Conservation (phyloP, 441 rosid species). For the Cnidoscolus chayamansa region DNA sequence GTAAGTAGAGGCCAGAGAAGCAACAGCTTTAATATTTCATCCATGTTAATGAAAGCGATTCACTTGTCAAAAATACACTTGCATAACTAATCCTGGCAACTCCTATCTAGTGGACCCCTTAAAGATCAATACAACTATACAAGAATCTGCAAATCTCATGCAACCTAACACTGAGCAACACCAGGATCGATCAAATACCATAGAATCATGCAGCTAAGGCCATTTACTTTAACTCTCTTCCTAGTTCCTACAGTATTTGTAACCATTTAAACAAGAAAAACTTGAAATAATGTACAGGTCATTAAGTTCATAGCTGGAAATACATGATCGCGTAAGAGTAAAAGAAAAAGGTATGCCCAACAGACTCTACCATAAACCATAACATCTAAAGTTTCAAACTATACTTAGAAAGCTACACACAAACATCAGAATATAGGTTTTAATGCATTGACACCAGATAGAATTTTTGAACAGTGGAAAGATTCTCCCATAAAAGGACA, state of each 20-base stretch:
- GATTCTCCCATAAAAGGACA: not conserved
- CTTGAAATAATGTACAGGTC: constrained; percentile 1
- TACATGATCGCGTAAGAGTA: not conserved
- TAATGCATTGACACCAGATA: not conserved
- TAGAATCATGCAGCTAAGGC: not conserved
- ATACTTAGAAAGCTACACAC: not conserved
- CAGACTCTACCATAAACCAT: not conserved
- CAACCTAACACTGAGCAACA: too few relatives aligned
- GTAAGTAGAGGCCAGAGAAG: not conserved
- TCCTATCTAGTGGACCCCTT: not conserved
- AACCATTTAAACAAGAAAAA: not conserved
- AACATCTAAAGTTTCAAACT: not conserved
- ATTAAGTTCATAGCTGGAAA: not conserved
- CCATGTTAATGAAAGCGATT: not conserved
- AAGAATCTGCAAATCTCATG: not conserved
- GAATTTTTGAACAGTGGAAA: not conserved
- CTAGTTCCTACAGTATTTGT: not conserved
- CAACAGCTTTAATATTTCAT: not conserved
- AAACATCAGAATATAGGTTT: not conserved
- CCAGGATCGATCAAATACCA: not conserved
- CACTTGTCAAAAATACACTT: not conserved
- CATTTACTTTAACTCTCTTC: not conserved
- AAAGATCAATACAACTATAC: not conserved
- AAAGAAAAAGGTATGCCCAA: not conserved
- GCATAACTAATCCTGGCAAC: not conserved